Evolutionary conservation across 306 rosid species (phyloP).

Genomic region (Elaeagnus macrophylla): DNA sequence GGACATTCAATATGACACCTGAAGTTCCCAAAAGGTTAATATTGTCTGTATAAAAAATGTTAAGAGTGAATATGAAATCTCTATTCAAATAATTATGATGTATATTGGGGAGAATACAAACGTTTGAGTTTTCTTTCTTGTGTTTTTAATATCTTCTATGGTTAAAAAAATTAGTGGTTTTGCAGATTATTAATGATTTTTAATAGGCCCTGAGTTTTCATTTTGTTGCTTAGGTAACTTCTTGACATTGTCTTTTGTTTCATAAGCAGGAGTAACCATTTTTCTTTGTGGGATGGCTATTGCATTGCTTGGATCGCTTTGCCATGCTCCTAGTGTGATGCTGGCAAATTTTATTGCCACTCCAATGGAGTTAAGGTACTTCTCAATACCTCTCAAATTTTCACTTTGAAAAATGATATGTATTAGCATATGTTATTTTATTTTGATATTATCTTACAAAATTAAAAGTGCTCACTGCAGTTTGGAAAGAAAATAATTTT

Average conservation of each 20-base stretch:
- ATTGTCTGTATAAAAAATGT: neutral
- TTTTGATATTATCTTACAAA: too few relatives aligned
- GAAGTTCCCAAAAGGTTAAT: too few relatives aligned
- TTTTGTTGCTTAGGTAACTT: neutral
- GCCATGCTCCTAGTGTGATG: slow-evolving; percentile 90
- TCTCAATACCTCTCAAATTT: neutral
- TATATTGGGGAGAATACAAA: neutral
- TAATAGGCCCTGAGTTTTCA: neutral
- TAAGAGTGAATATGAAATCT: neutral
- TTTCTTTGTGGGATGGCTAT: slow-evolving; percentile 65
- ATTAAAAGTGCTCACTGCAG: too few relatives aligned
- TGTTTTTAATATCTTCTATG: neutral
- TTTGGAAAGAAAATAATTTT: too few relatives aligned
- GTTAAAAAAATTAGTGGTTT: neutral
- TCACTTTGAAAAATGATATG: too few relatives aligned
- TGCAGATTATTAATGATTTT: neutral
- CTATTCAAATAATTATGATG: neutral
- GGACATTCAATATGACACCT: too few relatives aligned
- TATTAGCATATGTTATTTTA: too few relatives aligned
- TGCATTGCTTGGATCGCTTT: slow-evolving; percentile 55
- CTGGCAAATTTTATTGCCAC: slow-evolving; percentile 80
- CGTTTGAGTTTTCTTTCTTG: neutral
- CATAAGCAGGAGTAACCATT: slow-evolving; percentile 63
- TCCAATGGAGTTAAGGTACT: slow-evolving; percentile 84
- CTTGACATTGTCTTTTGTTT: slow-evolving; percentile 13